phyloP scores from a whole-genome alignment of 1,139 yeast species.

The Kodamaea fungicola region DNA sequence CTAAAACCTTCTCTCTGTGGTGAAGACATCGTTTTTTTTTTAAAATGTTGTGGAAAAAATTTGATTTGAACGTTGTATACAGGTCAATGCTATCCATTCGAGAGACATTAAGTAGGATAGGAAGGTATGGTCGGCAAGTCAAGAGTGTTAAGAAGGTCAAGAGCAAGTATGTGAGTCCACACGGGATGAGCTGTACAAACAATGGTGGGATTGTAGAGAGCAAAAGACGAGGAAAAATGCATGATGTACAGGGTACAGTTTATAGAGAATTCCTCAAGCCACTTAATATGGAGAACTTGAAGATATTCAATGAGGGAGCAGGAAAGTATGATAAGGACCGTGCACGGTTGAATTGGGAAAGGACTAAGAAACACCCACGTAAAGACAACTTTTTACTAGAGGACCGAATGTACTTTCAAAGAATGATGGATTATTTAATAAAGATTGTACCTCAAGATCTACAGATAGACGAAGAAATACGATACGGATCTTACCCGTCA shows the following conservation, averaged over 20 bases:
- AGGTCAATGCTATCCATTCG: conserved; percentile 18
- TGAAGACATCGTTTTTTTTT: background rate
- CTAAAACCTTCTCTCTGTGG: conserved; percentile 90
- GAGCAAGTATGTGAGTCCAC: background rate
- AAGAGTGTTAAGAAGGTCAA: conserved; percentile 10
- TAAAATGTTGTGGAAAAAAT: conserved; percentile 1
- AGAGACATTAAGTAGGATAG: conserved; percentile 22
- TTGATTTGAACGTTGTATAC: background rate
- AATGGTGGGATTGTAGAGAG: background rate
- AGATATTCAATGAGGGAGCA: conserved; percentile 23
- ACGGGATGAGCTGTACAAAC: background rate
- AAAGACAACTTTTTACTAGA: conserved; percentile 21
- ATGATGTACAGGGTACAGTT: conserved; percentile 18
- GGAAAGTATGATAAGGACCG: conserved; percentile 19
- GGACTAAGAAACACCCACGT: conserved; percentile 14
- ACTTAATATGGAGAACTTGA: conserved; percentile 32
- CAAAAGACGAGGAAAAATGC: background rate
- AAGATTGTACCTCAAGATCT: conserved; percentile 34
- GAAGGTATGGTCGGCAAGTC: conserved; percentile 20
- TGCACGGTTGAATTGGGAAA: conserved; percentile 29
- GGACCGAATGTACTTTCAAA: conserved; percentile 27
- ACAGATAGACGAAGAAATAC: conserved; percentile 10
- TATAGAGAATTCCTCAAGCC: conserved; percentile 38
- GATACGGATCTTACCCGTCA: conserved; percentile 6
- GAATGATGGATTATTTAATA: conserved; percentile 31